Percentiles rank a stretch among this genome's conserved stretches.
Evolutionary conservation across 2,329 filamentous ascomycete species (phyloP).

Genomic region (Teratosphaeria gauchensis): DNA sequence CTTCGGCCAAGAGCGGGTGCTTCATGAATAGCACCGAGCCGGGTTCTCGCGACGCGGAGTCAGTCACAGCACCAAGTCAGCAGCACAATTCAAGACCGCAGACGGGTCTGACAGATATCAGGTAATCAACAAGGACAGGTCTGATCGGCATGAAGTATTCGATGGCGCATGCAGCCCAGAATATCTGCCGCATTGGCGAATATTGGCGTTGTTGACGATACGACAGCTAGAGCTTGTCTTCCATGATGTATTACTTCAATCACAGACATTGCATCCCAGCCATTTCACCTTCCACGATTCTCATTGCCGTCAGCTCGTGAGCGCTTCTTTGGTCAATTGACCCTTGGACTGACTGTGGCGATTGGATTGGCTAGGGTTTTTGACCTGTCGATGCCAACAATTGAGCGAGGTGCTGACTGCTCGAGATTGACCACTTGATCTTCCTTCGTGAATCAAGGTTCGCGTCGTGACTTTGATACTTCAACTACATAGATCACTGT

Average conservation of each 20-base stretch:
- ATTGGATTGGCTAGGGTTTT: too few relatives aligned
- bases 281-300: not conserved
- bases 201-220: not conserved
- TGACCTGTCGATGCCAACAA: too few relatives aligned
- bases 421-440: too few relatives aligned
- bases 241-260: not conserved
- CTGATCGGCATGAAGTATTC: not conserved
- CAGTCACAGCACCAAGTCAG: not conserved
- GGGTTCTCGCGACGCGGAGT: not conserved
- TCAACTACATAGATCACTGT: too few relatives aligned
- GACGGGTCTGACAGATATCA: not conserved
- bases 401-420: too few relatives aligned
- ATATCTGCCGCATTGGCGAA: not conserved
- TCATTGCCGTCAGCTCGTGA: not conserved
- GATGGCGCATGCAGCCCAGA: not conserved
- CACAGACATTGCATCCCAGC: not conserved
- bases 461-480: too few relatives aligned
- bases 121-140: not conserved
- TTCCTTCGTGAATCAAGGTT: too few relatives aligned
- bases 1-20: not conserved
- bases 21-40: not conserved
- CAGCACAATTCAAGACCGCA: not conserved
- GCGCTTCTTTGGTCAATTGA: too few relatives aligned
- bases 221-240: not conserved
- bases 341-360: too few relatives aligned